Conservation (phyloP, 2,329 filamentous ascomycete species). For the Pseudopyricularia cyperi region DNA sequence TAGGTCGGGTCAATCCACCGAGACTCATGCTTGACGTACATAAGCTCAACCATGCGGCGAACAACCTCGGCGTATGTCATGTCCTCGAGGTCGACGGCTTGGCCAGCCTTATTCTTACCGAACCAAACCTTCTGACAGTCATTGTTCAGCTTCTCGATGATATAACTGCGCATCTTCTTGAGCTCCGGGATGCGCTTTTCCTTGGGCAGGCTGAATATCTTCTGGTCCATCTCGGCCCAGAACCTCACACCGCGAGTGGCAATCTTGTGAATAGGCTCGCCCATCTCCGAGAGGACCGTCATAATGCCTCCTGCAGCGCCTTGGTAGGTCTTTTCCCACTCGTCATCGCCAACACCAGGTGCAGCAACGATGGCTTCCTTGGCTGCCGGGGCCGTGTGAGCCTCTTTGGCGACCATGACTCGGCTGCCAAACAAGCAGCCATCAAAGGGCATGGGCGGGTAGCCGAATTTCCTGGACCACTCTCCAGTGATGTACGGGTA, state of each 20-base stretch:
- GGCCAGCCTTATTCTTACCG: constrained; percentile 66
- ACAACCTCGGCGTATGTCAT: constrained; percentile 92
- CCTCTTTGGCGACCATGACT: constrained; percentile 91
- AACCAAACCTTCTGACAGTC: constrained; percentile 98
- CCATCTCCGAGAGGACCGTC: constrained; percentile 97
- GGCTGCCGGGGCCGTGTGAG: constrained; percentile 72
- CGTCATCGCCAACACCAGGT: constrained; percentile 62
- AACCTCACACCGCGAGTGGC: constrained; percentile 91
- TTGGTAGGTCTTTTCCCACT: constrained; percentile 93
- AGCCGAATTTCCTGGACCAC: constrained; percentile 79
- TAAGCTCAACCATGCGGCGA: constrained; percentile 74
- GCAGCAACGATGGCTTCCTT: constrained; percentile 87
- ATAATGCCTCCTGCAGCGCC: constrained; percentile 85
- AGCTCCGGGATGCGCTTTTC: constrained; percentile 81
- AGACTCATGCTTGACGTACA: constrained; percentile 82
- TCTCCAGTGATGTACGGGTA: constrained; percentile 84
- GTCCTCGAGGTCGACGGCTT: constrained; percentile 79
- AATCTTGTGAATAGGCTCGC: constrained; percentile 97
- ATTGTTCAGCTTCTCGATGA: constrained; percentile 90
- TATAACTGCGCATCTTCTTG: constrained; percentile 78
- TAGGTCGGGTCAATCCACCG: constrained; percentile 87
- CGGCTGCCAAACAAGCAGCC: constrained; percentile 83
- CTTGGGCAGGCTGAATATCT: constrained; percentile 94
- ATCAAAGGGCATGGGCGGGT: constrained; percentile 89
- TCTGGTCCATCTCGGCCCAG: constrained; percentile 98